Percentiles rank a stretch among this genome's conserved stretches.
Evolutionary conservation across 2,329 filamentous ascomycete species (phyloP).

Genomic region (Alternaria ventricosa): DNA sequence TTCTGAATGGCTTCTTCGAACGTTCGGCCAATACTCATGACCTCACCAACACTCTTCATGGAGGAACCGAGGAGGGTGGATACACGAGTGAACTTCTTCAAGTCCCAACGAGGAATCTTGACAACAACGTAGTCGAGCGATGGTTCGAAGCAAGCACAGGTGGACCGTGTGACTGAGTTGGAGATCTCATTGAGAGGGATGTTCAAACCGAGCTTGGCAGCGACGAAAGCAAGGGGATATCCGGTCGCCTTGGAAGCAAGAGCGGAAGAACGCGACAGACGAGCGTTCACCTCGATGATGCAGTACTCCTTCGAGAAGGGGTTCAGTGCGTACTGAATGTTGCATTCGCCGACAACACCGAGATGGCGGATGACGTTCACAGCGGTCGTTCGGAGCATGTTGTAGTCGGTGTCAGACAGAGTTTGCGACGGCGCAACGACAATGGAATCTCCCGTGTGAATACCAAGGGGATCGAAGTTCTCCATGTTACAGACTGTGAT

Average conservation of each 20-base stretch:
- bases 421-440: constrained; percentile 98
- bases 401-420: constrained; percentile 96
- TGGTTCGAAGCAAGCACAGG: constrained; percentile 97
- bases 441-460: constrained; percentile 97
- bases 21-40: constrained; percentile 96
- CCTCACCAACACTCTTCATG: constrained; percentile 99
- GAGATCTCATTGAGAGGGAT: constrained; percentile 96
- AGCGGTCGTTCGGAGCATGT: constrained; percentile 96
- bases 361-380: constrained; percentile 97
- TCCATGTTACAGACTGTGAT: constrained; percentile 99
- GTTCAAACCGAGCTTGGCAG: constrained; percentile 91
- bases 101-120: constrained; percentile 98
- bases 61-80: constrained; percentile 95
- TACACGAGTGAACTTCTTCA: constrained; percentile 98
- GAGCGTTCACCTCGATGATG: constrained; percentile 98
- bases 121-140: constrained; percentile 98
- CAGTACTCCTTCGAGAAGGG: constrained; percentile 96
- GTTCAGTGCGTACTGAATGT: constrained; percentile 97
- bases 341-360: constrained; percentile 97
- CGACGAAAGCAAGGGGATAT: constrained; percentile 94
- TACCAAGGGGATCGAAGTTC: constrained; percentile 98
- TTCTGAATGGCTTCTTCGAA: constrained; percentile 99
- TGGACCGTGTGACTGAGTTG: constrained; percentile 94
- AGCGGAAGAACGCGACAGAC: constrained; percentile 92
- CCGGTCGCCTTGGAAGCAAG: constrained; percentile 96